Evolutionary conservation across 768 basidiomycete species (phyloP).

Genomic region (Brasilioporus rufonigricans): DNA sequence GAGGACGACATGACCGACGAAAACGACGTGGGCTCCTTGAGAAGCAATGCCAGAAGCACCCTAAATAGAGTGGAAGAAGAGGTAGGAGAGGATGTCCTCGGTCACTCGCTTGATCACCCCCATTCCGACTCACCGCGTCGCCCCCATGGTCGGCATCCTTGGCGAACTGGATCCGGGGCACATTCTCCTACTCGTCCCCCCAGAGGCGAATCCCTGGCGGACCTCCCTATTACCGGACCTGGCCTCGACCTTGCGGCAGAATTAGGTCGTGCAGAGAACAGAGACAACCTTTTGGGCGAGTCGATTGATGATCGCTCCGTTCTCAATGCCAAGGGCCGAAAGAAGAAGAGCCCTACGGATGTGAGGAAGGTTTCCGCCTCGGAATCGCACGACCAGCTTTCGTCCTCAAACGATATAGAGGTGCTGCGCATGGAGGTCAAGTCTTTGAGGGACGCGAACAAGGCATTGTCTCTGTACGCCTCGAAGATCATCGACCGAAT

Average conservation of each 20-base stretch:
- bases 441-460: conserved; percentile 92
- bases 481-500: conserved; percentile 98
- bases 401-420: conserved; percentile 59
- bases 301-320: conserved; percentile 48
- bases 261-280: conserved; percentile 88
- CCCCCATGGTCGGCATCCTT: conserved; percentile 42
- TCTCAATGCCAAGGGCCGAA: conserved; percentile 46
- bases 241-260: conserved; percentile 90
- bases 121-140: conserved; percentile 43
- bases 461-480: conserved; percentile 91
- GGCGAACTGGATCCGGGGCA: conserved; percentile 53
- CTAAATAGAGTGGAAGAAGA: conserved; percentile 65
- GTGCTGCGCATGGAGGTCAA: conserved; percentile 86
- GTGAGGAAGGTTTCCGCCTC: conserved; percentile 33
- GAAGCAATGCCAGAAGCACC: conserved; percentile 53
- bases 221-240: conserved; percentile 83
- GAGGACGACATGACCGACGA: conserved; percentile 31
- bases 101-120: conserved; percentile 36
- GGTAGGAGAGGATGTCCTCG: conserved; percentile 40
- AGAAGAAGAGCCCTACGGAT: conserved; percentile 34
- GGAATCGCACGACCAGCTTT: conserved; percentile 42
- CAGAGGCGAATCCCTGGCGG: conserved; percentile 80
- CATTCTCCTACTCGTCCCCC: conserved; percentile 43
- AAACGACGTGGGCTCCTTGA: conserved; percentile 54
- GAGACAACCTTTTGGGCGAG: conserved; percentile 66